Percentiles rank a stretch among this genome's conserved stretches.
phyloP scores from a whole-genome alignment of 2,329 filamentous ascomycete genomes.

The Aspergillus calidoustus region DNA sequence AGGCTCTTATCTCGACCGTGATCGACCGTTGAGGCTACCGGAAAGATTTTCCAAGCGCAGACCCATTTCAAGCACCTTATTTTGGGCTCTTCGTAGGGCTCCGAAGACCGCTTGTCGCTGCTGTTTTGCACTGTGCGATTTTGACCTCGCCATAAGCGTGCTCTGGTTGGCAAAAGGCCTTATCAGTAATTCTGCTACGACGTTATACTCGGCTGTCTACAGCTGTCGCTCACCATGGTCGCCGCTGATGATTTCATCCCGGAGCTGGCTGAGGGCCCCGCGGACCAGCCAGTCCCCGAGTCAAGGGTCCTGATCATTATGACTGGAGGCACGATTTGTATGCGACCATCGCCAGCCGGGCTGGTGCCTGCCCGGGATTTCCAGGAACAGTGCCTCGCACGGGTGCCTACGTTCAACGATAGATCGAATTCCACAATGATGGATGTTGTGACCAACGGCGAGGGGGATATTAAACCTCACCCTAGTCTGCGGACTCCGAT shows the following conservation, averaged over 20 bases:
- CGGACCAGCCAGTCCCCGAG: constrained; percentile 59
- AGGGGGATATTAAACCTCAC: constrained; percentile 56
- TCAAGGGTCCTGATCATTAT: constrained; percentile 87
- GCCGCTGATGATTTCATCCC: constrained; percentile 27
- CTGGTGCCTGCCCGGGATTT: constrained; percentile 82
- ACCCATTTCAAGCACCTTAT: constrained; percentile 6
- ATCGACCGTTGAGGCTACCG: constrained; percentile 13
- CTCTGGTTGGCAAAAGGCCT: neutral
- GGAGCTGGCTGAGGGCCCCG: constrained; percentile 26
- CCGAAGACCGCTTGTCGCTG: neutral
- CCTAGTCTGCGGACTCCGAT: constrained; percentile 77
- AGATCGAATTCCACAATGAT: constrained; percentile 61
- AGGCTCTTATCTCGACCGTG: constrained; percentile 9
- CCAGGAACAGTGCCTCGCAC: constrained; percentile 78
- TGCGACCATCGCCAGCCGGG: constrained; percentile 80
- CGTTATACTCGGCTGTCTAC: neutral
- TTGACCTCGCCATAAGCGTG: neutral
- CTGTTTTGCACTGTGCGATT: neutral
- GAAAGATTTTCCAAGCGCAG: constrained; percentile 14
- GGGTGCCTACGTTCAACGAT: constrained; percentile 85
- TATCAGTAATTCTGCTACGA: neutral
- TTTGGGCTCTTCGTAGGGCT: constrained; percentile 6
- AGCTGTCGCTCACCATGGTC: constrained; percentile 25
- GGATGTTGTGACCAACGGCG: constrained; percentile 59
- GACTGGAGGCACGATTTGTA: constrained; percentile 83